Evolutionary conservation across 2,329 filamentous ascomycete genomes (phyloP), one percentile per base, ranked within the genome.

Genomic region (Bisporella sp.): DNA sequence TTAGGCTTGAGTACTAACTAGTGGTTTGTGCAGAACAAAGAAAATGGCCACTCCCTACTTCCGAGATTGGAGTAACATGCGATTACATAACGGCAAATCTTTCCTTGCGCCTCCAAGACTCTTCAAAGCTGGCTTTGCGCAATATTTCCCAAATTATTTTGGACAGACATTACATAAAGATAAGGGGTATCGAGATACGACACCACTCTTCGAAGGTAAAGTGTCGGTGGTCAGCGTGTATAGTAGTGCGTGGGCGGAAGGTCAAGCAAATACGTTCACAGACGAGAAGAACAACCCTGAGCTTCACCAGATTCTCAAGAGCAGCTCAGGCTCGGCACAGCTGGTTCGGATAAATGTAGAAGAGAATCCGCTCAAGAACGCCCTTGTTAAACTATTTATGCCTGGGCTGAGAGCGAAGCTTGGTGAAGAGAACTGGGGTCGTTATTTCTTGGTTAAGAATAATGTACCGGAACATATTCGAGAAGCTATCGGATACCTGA

Each of bases 71-170:
- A 81, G 81, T 53, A 93, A 95, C 70, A 79, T 96, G 68, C 76
- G 77, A 47, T 78, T 84, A 58, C 84, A 93, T 70, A 82, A 90
- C 61, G 93, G 93, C 63, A 99, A 99, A 70, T 89, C 89, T 29
- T 99, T 96, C 71, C 73, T 92, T 47, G 84, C 89, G 21, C 92
- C 92, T 37, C 81, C 87, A 4, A 77, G 85, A n/a, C 77, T 92
- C 45, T 97, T 97, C 76, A 86, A 84, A 63, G 78, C 78, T 57
- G 88, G 95, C 39, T 78, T 83, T 47, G 86, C 92, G 5, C 79
- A 96, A 56, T 97, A 87, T 74, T 96, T 99, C 71, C 93, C 93
- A 43, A 99, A 99, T 70, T 75, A 99, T 52, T 80, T 79, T 66
- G 93, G 93, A 43, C 75, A 79, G 59, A 96, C 90, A 2, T 75